Evolutionary conservation across 202 grass and related monocot species (phyloP).

Genomic region (Musa balbisiana): DNA sequence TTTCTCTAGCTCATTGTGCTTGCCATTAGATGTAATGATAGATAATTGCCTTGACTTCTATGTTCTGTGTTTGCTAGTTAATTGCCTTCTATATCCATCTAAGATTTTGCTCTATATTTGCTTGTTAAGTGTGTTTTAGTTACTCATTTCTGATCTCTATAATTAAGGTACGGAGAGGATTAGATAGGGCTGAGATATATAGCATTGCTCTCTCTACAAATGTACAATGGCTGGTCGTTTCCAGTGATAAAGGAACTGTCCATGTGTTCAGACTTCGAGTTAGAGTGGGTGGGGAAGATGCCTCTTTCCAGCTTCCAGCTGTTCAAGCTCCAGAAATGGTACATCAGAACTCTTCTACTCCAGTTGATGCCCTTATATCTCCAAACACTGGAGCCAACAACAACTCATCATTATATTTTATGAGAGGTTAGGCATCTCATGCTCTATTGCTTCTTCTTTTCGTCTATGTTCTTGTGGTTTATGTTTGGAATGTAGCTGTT

Average conservation of each 20-base stretch:
- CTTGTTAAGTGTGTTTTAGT: conserved; percentile 5
- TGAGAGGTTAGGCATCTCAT: conserved; percentile 49
- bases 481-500: neutral
- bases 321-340: conserved; percentile 48
- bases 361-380: conserved; percentile 69
- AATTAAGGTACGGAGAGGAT: conserved; percentile 71
- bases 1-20: too few relatives aligned
- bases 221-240: conserved; percentile 81
- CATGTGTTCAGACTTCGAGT: conserved; percentile 84
- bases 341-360: conserved; percentile 56
- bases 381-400: conserved; percentile 62
- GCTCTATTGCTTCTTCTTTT: conserved; percentile 16
- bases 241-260: conserved; percentile 81
- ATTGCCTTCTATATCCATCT: neutral
- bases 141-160: conserved; percentile 17
- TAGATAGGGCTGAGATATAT: conserved; percentile 82
- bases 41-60: too few relatives aligned
- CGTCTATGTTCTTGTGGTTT: neutral
- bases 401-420: conserved; percentile 82
- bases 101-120: neutral
- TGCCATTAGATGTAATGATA: too few relatives aligned
- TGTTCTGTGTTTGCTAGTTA: neutral
- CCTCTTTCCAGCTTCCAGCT: conserved; percentile 33
- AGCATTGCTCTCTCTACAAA: conserved; percentile 72
- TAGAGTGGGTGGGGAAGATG: conserved; percentile 69